Percentiles rank a stretch among this genome's conserved stretches.
These are phyloP conservation scores for Wickerhamiella dianesei DNA, from an alignment of 805 yeast species.

Conservation along the genomic window DNA sequence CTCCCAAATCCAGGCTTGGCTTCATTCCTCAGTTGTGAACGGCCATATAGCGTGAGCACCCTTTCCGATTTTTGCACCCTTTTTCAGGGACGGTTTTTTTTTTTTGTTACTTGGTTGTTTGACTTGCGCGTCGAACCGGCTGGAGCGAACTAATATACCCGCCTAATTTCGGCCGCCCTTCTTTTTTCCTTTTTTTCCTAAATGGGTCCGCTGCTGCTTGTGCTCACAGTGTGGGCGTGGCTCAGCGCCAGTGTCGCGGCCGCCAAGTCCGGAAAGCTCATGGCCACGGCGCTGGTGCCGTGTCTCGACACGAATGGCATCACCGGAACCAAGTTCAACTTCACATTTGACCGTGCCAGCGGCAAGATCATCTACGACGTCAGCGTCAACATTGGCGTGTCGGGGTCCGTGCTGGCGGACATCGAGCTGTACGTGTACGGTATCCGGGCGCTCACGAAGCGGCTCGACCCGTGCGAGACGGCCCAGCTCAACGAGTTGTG, in stretches of 20 bases:
- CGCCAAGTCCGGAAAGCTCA: constrained; percentile 9
- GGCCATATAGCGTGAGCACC: no score
- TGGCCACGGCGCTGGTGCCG: constrained; percentile 69
- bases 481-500: constrained; percentile 74
- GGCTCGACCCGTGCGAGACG: constrained; percentile 45
- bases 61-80: no score
- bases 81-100: no score
- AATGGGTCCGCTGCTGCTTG: not conserved
- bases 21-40: no score
- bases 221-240: not conserved
- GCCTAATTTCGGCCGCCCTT: no score
- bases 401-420: constrained; percentile 53
- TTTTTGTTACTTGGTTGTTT: no score
- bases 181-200: no score
- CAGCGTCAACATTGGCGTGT: constrained; percentile 53
- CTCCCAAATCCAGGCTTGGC: no score
- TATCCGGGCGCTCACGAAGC: constrained; percentile 45
- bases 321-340: constrained; percentile 61
- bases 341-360: constrained; percentile 60
- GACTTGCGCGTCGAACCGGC: no score
- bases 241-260: constrained; percentile 3
- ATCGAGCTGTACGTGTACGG: constrained; percentile 79
- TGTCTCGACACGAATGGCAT: constrained; percentile 70
- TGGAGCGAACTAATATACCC: no score
- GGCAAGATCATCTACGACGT: constrained; percentile 54